Base-by-base conservation (phyloP, 306 rosid species). In the Pterocarpus santalinus region DNA sequence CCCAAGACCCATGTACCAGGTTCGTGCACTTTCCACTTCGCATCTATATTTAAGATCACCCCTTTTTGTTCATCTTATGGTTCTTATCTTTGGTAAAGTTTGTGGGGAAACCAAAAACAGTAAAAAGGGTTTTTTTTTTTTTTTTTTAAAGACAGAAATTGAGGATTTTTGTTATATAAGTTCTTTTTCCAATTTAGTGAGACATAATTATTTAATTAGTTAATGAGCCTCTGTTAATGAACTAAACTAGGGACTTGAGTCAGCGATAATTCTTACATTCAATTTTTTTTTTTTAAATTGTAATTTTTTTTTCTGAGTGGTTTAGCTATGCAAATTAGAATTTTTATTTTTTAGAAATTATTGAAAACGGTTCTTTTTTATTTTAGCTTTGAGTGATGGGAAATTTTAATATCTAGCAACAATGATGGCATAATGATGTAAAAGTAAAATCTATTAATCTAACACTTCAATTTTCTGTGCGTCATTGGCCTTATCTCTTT, bases 1-100 rank as follows among this genome's bases (percentile, higher is more conserved):
- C 73, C 94, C 97, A 53, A 61, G 84, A 46, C 56, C 80, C 35
- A 84, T 92, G 95, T 92, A 95, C 85, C 52, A 93, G 96, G 94
- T 92, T 64, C 5, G 44, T 12, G 57, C 38, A 6, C 52, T 5
- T 47, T 17, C 36, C 44, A 0, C 49, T 14, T 0, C 13, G 8
- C 3, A 17, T 30, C 68, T 68, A 9, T 30, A 22, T 1, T 56
- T 68, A 41, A 9, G 30, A 51, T 35, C 47, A 14, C 46, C 6
- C 69, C 44, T 2, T 77, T 3, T 38, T 77, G 1, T 28, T 43
- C 41, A 11, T 9, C 33, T 30, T 53, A 0, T 34, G 8, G 12
- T 33, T 16, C 14, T 63, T 4, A 8, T 13, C 3, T 12, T 2
- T 14, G 7, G 8, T 43, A 8, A 51, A 51, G 28, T 53, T 53